These are phyloP conservation scores for Tricholoma matsutake DNA, from an alignment of 768 basidiomycete species.

Conservation along the genomic window DNA sequence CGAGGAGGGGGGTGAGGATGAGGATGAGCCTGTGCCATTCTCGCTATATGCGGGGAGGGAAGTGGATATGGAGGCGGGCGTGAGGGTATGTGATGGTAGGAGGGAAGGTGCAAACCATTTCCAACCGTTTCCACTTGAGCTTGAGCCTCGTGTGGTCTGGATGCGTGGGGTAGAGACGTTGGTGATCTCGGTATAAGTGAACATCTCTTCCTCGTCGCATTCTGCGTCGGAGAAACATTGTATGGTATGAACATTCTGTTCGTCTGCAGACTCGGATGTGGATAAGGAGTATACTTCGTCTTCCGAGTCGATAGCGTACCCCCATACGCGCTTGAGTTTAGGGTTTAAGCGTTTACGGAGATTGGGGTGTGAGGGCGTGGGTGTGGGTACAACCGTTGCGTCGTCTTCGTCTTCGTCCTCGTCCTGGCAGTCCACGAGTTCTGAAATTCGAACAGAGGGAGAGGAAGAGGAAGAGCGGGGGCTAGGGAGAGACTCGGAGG, in stretches of 20 bases:
- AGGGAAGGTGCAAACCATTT: not conserved
- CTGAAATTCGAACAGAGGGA: not conserved
- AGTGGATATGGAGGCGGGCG: not conserved
- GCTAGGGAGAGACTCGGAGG: not conserved
- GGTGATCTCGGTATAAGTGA: not conserved
- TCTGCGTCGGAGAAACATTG: constrained; percentile 17
- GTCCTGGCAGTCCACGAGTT: not conserved
- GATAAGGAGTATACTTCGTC: constrained; percentile 29
- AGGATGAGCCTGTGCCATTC: not conserved
- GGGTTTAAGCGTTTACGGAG: constrained; percentile 5
- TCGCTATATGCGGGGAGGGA: not conserved
- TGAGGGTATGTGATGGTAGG: not conserved
- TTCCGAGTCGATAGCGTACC: constrained; percentile 43
- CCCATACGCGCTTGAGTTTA: constrained; percentile 27
- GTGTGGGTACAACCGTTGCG: not conserved
- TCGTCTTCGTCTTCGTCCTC: not conserved
- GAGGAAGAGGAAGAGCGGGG: not conserved
- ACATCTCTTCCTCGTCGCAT: constrained; percentile 17
- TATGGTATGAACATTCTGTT: no score
- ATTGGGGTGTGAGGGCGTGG: constrained; percentile 3
- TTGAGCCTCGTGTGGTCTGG: not conserved
- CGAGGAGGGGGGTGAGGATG: no score
- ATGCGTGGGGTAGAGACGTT: not conserved
- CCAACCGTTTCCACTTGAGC: not conserved
- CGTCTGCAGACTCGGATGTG: no score